Conservation (phyloP, 148 eudicot genomes). For the Amaranthus hypochondriacus region DNA sequence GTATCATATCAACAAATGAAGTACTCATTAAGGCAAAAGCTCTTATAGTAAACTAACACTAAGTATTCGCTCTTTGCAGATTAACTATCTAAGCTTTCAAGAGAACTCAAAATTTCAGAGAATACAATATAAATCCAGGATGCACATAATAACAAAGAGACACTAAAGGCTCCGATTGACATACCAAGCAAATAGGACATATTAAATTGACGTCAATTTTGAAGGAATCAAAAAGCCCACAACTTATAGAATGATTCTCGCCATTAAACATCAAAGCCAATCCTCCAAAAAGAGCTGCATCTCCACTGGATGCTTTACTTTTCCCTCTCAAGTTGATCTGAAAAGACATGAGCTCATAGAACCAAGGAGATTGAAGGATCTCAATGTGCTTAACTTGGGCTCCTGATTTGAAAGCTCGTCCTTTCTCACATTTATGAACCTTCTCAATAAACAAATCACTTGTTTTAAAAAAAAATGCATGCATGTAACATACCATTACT, state of each 20-base stretch:
- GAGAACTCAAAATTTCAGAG: no score
- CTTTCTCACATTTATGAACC: constrained; percentile 72
- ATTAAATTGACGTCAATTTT: constrained; percentile 63
- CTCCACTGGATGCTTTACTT: constrained; percentile 16
- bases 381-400: constrained; percentile 62
- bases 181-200: constrained; percentile 80
- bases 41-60: no score
- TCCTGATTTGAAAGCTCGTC: constrained; percentile 68
- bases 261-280: constrained; percentile 41
- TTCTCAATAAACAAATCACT: constrained; percentile 14
- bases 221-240: constrained; percentile 55
- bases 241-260: constrained; percentile 54
- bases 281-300: constrained; percentile 36
- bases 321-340: constrained; percentile 56
- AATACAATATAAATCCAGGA: background rate
- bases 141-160: background rate
- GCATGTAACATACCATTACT: background rate
- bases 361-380: constrained; percentile 86
- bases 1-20: no score
- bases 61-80: no score
- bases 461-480: background rate
- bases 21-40: no score
- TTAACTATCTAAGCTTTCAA: no score
- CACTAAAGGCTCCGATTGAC: constrained; percentile 4
- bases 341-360: constrained; percentile 76